Evolutionary conservation across 2,329 filamentous ascomycete genomes (phyloP).

Genomic region (Calonectria hongkongensis): DNA sequence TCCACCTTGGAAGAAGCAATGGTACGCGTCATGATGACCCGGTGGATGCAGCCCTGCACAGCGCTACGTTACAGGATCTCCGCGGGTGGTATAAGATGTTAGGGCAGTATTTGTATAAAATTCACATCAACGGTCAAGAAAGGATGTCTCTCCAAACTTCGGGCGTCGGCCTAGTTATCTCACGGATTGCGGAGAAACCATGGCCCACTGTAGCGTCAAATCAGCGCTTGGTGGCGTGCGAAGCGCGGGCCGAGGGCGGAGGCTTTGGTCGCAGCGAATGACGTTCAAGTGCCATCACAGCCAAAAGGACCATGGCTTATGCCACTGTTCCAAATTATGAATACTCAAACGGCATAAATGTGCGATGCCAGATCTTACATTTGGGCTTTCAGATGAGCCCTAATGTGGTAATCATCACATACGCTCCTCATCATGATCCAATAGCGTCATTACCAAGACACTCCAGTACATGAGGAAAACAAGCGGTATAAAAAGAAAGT

Average conservation of each 20-base stretch:
- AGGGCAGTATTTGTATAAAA: background rate
- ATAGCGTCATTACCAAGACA: background rate
- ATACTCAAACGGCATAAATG: background rate
- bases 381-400: no score
- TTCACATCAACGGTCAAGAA: no score
- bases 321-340: background rate
- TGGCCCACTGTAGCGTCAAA: slow-evolving; percentile 50
- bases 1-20: slow-evolving; percentile 36
- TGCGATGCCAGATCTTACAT: background rate
- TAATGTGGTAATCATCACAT: no score
- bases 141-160: background rate
- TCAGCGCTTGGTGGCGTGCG: slow-evolving; percentile 46
- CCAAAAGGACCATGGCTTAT: background rate
- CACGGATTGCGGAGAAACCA: slow-evolving; percentile 46
- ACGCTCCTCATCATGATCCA: background rate
- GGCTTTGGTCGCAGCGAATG: background rate
- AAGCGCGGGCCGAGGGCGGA: slow-evolving; percentile 39
- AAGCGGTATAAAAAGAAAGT: background rate
- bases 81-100: slow-evolving; percentile 10
- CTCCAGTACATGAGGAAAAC: background rate
- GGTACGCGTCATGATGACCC: slow-evolving; percentile 42
- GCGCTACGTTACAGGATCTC: background rate
- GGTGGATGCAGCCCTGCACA: background rate
- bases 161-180: slow-evolving; percentile 42
- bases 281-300: background rate